These are phyloP conservation scores for Clathrospora elynae DNA, from an alignment of 2,329 filamentous ascomycete genomes.

Conservation along the genomic window DNA sequence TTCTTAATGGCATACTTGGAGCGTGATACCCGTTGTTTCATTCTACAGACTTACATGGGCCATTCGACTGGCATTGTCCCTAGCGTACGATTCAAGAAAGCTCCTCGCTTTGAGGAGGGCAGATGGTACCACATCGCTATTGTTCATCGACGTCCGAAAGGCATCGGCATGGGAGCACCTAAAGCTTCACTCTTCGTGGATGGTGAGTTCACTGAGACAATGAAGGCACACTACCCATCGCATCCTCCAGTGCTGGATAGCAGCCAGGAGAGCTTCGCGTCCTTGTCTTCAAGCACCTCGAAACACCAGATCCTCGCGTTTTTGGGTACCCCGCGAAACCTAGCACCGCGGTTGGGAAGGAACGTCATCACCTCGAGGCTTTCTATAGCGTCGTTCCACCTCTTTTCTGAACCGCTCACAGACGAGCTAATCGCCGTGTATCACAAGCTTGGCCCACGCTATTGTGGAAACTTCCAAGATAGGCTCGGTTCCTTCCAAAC, in stretches of 20 bases:
- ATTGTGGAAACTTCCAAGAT: slow-evolving; percentile 96
- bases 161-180: slow-evolving; percentile 68
- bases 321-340: slow-evolving; percentile 85
- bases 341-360: slow-evolving; percentile 75
- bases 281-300: slow-evolving; percentile 64
- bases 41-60: slow-evolving; percentile 91
- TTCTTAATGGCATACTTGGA: slow-evolving; percentile 94
- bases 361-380: slow-evolving; percentile 78
- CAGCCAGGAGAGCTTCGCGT: slow-evolving; percentile 71
- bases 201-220: slow-evolving; percentile 90
- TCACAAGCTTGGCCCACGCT: slow-evolving; percentile 84
- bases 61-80: slow-evolving; percentile 69
- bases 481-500: slow-evolving; percentile 95
- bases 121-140: slow-evolving; percentile 94
- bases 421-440: slow-evolving; percentile 93
- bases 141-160: slow-evolving; percentile 78
- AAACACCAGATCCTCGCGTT: slow-evolving; percentile 84
- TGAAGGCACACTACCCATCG: slow-evolving; percentile 87
- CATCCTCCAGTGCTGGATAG: slow-evolving; percentile 68
- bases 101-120: slow-evolving; percentile 72
- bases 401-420: slow-evolving; percentile 85
- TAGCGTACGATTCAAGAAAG: slow-evolving; percentile 94
- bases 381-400: slow-evolving; percentile 86
- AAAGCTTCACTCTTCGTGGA: slow-evolving; percentile 89
- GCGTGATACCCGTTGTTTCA: slow-evolving; percentile 90